Evolutionary conservation across 2,329 filamentous ascomycete genomes (phyloP).

Genomic region (Acephala macrosclerotiorum): DNA sequence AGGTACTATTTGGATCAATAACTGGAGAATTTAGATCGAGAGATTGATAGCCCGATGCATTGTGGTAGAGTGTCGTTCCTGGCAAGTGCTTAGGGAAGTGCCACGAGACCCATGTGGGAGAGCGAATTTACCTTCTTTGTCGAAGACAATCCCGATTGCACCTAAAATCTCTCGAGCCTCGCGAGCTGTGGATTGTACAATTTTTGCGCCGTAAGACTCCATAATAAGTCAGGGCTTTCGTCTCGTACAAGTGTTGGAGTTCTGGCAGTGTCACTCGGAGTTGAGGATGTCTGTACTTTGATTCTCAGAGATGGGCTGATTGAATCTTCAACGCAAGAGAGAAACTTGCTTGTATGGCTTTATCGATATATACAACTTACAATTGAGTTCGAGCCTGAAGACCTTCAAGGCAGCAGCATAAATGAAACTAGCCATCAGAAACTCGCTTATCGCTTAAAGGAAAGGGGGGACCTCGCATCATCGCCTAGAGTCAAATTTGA

Average conservation of each 20-base stretch:
- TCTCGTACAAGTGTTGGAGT: no score
- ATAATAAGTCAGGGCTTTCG: background rate
- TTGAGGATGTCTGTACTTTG: no score
- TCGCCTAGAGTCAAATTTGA: background rate
- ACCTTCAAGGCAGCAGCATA: background rate
- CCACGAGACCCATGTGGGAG: background rate
- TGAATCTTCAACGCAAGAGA: background rate
- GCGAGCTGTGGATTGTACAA: background rate
- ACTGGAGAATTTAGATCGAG: background rate
- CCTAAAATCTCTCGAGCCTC: background rate
- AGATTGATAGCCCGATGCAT: conserved; percentile 5
- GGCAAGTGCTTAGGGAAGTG: background rate
- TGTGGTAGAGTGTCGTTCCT: conserved; percentile 6
- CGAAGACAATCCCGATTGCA: background rate
- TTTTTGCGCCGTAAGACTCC: background rate
- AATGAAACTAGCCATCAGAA: conserved; percentile 2
- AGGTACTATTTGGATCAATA: background rate
- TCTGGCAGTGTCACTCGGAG: no score
- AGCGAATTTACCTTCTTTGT: background rate
- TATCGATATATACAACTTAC: background rate
- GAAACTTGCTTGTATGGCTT: no score
- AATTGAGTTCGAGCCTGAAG: background rate
- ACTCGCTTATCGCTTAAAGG: conserved; percentile 2
- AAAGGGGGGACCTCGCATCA: background rate
- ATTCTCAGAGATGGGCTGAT: no score